Base-by-base conservation (phyloP, 805 yeast species). In the Priceomyces castillae region DNA sequence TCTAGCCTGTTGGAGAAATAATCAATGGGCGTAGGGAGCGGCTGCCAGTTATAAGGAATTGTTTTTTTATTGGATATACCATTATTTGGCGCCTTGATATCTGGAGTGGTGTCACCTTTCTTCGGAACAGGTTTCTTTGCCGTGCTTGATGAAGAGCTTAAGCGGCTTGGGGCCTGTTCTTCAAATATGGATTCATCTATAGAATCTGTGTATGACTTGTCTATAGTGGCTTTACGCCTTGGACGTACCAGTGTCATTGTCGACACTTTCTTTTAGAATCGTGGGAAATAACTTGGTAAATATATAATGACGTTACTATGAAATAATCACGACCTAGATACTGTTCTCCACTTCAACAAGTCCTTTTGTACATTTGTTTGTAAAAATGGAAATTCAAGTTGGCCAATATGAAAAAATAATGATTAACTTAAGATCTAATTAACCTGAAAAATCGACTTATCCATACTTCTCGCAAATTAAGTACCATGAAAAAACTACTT, bases 31-130 rank as follows among this genome's bases (percentile, higher is more conserved):
- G 49, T 38, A 3, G 66, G 59, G 2, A 66, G 64, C 1, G 81
- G 78, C 52, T 76, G 82, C 78, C 78, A 78, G 56, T 78, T 78
- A 49, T 60, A 56, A 2, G 79, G 79, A 2, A 74, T 43, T 7
- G 48, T 22, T 22, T 42, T 39, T 22, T 42, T 39, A 22, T 33
- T 43, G 4, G 25, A 36, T 16, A 35, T 43, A 10, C 31, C 28
- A 14, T 20, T 37, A 19, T 18, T 19, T 20, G 44, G 17, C 4
- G 42, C 37, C 18, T 39, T 43, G 14, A 25, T 25, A 4, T 33
- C 30, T 10, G 36, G 30, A 12, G 3, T 35, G 30, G 26, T 39
- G 10, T 23, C 39, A 3, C 19, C 15, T 43, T 36, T 44, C 34
- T 44, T 44, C 2, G 34, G n/a, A 6, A 34, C 26, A 1, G 34